Base-by-base conservation (phyloP, 2,329 filamentous ascomycete species). In the Exophiala calicioides region DNA sequence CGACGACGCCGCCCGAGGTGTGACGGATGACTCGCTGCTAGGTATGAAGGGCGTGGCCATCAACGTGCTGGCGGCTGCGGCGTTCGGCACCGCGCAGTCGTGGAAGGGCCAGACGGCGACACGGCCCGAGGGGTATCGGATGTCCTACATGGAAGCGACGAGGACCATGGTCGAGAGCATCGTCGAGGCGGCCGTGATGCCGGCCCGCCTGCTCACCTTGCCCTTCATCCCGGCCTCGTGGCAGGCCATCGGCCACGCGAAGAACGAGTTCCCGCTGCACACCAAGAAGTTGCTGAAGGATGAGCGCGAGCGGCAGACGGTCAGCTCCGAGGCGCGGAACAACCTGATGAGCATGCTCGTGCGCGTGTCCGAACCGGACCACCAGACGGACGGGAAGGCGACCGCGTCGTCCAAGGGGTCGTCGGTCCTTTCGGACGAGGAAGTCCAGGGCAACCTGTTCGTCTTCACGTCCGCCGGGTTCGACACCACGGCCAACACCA, bases 401-500 rank as follows among this genome's bases (percentile, higher is more conserved):
- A 27, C 13, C 5, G 40, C 26, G 13, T 15, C 23, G n/a, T 32
- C n/a, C n/a, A 44, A 47, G 15, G 33, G 15, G 20, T 5, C 36
- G 3, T 39, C 45, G 29, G 20, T 29, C 6, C 45, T 58, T 10
- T 50, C 29, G 6, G 52, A 57, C n/a, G 43, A 52, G 15, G 56
- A 58, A 41, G 43, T 59, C 19, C 24, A 49, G 2, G 57, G 55
- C 5, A 58, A 59, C 32, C 43, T 59, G 12, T 58, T 55, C 49
- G 31, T 56, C 43, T 59, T 56, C 38, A 58, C 55, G 9, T 29
- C 43, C 15, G 57, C 57, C 1, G 57, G 55, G 10, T 53, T 52
- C 50, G 71, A 78, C 50, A 74, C 72, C 0, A 76, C 74, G 1
- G 73, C 75, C 2, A 75, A 74, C 40, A 74, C 73, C 0, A 65